These are phyloP conservation scores for Kwoniella dendrophila DNA, from an alignment of 768 basidiomycete species.

Conservation along the genomic window DNA sequence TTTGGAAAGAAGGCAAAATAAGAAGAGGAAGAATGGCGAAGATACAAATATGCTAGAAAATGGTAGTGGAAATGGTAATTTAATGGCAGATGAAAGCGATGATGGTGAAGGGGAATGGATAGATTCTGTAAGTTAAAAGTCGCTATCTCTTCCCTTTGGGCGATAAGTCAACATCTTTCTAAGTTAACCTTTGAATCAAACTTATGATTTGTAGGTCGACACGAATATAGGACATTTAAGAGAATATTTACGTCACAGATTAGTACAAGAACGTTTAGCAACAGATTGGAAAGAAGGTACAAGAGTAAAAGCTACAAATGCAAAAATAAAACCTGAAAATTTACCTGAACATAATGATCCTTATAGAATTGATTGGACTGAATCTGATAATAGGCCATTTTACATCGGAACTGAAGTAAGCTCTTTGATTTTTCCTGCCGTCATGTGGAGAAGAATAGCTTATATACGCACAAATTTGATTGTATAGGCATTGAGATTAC, in stretches of 20 bases:
- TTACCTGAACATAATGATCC: slow-evolving; percentile 83
- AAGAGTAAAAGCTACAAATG: slow-evolving; percentile 64
- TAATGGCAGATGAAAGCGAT: slow-evolving; percentile 17
- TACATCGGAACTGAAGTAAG: slow-evolving; percentile 41
- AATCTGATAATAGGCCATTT: slow-evolving; percentile 62
- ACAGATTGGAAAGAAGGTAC: slow-evolving; percentile 42
- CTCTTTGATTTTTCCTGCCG: neutral
- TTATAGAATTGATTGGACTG: slow-evolving; percentile 81
- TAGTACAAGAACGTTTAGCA: slow-evolving; percentile 63
- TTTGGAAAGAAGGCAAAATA: slow-evolving; percentile 23
- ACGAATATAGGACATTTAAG: slow-evolving; percentile 66
- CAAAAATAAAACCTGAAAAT: slow-evolving; percentile 79
- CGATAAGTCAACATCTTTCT: no score
- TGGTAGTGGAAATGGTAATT: slow-evolving; percentile 21
- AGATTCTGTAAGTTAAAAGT: slow-evolving; percentile 28
- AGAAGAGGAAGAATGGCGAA: slow-evolving; percentile 22
- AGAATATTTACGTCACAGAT: slow-evolving; percentile 51
- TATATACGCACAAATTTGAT: neutral
- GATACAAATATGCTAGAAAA: slow-evolving; percentile 18
- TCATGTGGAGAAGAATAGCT: neutral
- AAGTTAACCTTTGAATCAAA: neutral
- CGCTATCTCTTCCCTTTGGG: no score
- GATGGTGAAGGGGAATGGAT: slow-evolving; percentile 13
- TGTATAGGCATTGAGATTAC: slow-evolving; percentile 55
- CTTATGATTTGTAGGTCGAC: slow-evolving; percentile 58